These are phyloP conservation scores for Prunella vulgaris DNA, from an alignment of 257 asterid genomes.

Conservation along the genomic window DNA sequence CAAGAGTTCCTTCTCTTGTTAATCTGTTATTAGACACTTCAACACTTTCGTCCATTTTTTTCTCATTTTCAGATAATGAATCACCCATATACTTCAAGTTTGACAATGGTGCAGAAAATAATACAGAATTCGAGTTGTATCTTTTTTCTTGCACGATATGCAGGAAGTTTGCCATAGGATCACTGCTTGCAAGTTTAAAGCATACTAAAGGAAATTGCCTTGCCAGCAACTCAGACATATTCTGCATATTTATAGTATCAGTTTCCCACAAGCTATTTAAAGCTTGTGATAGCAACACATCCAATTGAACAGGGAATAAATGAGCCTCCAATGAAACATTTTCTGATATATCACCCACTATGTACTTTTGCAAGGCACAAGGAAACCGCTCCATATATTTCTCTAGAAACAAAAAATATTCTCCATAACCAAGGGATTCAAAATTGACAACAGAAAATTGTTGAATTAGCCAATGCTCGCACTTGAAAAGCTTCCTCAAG, in stretches of 20 bases:
- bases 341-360: slow-evolving; percentile 38
- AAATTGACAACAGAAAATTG: slow-evolving; percentile 49
- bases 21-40: slow-evolving; percentile 22
- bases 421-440: slow-evolving; percentile 81
- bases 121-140: slow-evolving; percentile 40
- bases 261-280: slow-evolving; percentile 40
- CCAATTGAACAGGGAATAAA: slow-evolving; percentile 68
- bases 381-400: slow-evolving; percentile 56
- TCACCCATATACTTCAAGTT: slow-evolving; percentile 27
- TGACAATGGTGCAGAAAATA: slow-evolving; percentile 75
- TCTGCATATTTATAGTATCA: slow-evolving; percentile 37
- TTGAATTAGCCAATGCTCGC: slow-evolving; percentile 64
- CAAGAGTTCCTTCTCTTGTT: slow-evolving; percentile 33
- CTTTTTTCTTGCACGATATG: slow-evolving; percentile 33
- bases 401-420: slow-evolving; percentile 59
- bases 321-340: slow-evolving; percentile 53
- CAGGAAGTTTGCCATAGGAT: slow-evolving; percentile 29
- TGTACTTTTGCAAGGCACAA: slow-evolving; percentile 39
- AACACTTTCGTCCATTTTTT: slow-evolving; percentile 24
- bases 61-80: slow-evolving; percentile 30
- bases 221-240: slow-evolving; percentile 53
- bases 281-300: slow-evolving; percentile 69
- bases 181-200: slow-evolving; percentile 45
- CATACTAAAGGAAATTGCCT: slow-evolving; percentile 79
- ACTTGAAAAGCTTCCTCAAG: slow-evolving; percentile 59